Evolutionary conservation across 2,329 filamentous ascomycete genomes (phyloP).

Genomic region (Gremmenia infestans): DNA sequence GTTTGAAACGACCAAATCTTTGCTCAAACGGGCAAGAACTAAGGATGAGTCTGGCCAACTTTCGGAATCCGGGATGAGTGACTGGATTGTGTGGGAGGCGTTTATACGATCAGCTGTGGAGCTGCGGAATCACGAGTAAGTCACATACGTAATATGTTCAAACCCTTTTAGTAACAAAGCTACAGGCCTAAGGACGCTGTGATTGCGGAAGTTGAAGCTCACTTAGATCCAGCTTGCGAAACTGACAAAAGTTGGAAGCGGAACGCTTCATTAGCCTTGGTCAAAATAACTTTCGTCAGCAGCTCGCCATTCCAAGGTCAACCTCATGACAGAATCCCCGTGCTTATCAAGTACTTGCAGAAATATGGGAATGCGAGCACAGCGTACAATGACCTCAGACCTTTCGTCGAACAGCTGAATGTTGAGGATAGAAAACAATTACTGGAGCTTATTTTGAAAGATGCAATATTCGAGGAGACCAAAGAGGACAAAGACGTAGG

Average conservation of each 20-base stretch:
- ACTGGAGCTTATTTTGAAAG: conserved; percentile 8
- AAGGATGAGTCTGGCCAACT: conserved; percentile 25
- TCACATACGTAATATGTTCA: neutral
- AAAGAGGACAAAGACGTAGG: conserved; percentile 1
- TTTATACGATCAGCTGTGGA: conserved; percentile 26
- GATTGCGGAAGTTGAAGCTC: conserved; percentile 25
- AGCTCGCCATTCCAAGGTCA: conserved; percentile 5
- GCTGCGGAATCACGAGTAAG: conserved; percentile 23
- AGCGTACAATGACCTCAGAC: conserved; percentile 29
- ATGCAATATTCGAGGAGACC: conserved; percentile 2
- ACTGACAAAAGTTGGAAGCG: conserved; percentile 32
- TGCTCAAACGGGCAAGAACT: conserved; percentile 28
- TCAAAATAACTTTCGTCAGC: conserved; percentile 22
- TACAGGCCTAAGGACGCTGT: conserved; percentile 18
- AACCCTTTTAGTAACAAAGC: neutral
- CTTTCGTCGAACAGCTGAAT: conserved; percentile 21
- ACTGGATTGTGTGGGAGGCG: conserved; percentile 32
- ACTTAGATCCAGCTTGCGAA: conserved; percentile 26
- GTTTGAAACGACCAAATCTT: conserved; percentile 20
- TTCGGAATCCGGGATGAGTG: conserved; percentile 26
- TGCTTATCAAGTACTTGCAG: conserved; percentile 26
- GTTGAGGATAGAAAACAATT: conserved; percentile 18
- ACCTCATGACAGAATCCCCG: conserved; percentile 8
- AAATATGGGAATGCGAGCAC: conserved; percentile 28
- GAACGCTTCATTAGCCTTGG: conserved; percentile 31